Evolutionary conservation across 345 rosid genomes (phyloP).

Genomic region (Raphanus raphanistrum): DNA sequence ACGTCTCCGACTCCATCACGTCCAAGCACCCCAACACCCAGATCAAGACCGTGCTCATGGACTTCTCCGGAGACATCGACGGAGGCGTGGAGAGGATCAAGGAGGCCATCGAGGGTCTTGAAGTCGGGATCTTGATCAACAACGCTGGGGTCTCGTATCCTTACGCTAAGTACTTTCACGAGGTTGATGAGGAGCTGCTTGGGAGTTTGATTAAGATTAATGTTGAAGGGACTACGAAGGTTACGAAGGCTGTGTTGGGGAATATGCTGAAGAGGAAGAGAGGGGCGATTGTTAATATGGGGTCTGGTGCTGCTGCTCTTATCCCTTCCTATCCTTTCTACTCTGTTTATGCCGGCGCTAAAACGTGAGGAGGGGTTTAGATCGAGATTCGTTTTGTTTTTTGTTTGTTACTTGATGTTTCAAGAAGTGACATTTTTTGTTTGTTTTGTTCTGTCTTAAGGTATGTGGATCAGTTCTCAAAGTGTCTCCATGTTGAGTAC

Average conservation of each 20-base stretch:
- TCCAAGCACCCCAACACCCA: slow-evolving; percentile 52
- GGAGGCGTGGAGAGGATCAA: slow-evolving; percentile 66
- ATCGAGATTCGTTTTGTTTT: neutral
- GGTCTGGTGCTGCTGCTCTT: slow-evolving; percentile 88
- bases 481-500: slow-evolving; percentile 89
- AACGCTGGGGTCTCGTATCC: slow-evolving; percentile 95
- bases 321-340: slow-evolving; percentile 97
- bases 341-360: slow-evolving; percentile 85
- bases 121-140: slow-evolving; percentile 79
- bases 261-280: slow-evolving; percentile 82
- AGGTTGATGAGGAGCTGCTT: slow-evolving; percentile 70
- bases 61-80: slow-evolving; percentile 80
- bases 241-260: slow-evolving; percentile 76
- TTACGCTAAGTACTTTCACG: slow-evolving; percentile 89
- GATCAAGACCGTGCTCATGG: slow-evolving; percentile 71
- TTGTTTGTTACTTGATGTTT: neutral
- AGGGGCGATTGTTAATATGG: slow-evolving; percentile 89
- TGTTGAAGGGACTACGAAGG: slow-evolving; percentile 90
- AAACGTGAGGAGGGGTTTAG: slow-evolving; percentile 59
- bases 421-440: slow-evolving; percentile 21
- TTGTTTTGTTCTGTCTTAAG: slow-evolving; percentile 36
- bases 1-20: slow-evolving; percentile 59
- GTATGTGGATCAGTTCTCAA: slow-evolving; percentile 87
- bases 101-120: slow-evolving; percentile 70
- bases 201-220: slow-evolving; percentile 68